phyloP scores from a whole-genome alignment of 306 rosid genomes.

The Quercus cerris region DNA sequence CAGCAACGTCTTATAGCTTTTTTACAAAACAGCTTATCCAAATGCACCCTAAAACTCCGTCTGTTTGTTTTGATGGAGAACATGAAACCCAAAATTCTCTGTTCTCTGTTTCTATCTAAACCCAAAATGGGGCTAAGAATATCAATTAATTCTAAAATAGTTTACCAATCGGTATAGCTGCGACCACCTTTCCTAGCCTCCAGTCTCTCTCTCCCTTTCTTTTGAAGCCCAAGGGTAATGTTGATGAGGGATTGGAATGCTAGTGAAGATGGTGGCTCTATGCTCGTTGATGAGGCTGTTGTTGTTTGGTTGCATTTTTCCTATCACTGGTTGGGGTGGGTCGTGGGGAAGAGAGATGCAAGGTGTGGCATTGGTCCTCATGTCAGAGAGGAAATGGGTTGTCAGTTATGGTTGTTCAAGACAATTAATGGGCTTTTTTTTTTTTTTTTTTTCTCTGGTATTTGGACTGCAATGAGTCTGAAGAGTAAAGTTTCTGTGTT shows the following conservation, averaged over 20 bases:
- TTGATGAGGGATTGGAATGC: neutral
- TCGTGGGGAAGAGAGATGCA: neutral
- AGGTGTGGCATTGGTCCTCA: too few relatives aligned
- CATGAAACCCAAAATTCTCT: neutral
- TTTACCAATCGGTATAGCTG: neutral
- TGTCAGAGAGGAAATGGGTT: too few relatives aligned
- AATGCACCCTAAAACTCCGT: too few relatives aligned
- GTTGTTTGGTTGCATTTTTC: neutral
- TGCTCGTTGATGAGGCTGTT: neutral
- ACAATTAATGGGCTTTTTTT: too few relatives aligned
- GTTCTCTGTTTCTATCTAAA: neutral
- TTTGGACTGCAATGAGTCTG: too few relatives aligned
- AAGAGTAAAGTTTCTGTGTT: too few relatives aligned
- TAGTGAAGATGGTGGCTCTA: neutral
- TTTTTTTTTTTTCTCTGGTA: too few relatives aligned
- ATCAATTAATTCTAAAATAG: too few relatives aligned
- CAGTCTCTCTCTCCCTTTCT: neutral
- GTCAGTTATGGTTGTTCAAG: too few relatives aligned
- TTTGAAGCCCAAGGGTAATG: neutral
- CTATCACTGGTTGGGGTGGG: neutral
- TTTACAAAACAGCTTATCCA: too few relatives aligned
- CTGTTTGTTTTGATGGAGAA: neutral
- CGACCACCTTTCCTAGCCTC: neutral
- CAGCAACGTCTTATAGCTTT: too few relatives aligned
- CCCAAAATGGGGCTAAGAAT: neutral